Percentiles rank a stretch among this genome's conserved stretches.
Evolutionary conservation across 768 basidiomycete genomes (phyloP).

Genomic region (Tylopilus cervinicoccineus): DNA sequence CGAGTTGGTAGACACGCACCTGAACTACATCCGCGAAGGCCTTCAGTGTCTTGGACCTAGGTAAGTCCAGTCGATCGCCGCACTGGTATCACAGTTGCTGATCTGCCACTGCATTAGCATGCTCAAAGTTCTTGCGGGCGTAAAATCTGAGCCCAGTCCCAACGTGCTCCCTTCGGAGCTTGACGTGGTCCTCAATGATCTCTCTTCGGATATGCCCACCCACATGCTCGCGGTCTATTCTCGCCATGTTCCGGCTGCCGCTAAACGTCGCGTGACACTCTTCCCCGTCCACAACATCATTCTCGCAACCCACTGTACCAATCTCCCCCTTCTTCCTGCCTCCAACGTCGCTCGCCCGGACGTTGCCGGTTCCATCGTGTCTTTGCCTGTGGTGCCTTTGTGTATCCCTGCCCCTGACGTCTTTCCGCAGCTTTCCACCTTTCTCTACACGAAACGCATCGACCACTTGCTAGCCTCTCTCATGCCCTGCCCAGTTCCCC

Average conservation of each 20-base stretch:
- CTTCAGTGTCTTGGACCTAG: conserved; percentile 26
- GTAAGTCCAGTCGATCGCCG: conserved; percentile 8
- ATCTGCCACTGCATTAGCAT: conserved; percentile 21
- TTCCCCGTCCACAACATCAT: conserved; percentile 37
- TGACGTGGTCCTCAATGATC: conserved; percentile 21
- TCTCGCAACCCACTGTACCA: conserved; percentile 29
- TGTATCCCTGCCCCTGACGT: conserved; percentile 67
- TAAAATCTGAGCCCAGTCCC: conserved; percentile 17
- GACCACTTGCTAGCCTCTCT: conserved; percentile 56
- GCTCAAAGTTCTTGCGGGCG: conserved; percentile 29
- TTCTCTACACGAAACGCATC: conserved; percentile 66
- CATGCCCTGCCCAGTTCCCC: conserved; percentile 44
- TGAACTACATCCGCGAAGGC: conserved; percentile 27
- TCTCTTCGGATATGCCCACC: conserved; percentile 31
- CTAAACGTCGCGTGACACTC: conserved; percentile 32
- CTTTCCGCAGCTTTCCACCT: conserved; percentile 60
- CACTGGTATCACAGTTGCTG: neutral
- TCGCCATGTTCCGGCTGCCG: conserved; percentile 17
- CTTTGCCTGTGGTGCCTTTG: conserved; percentile 64
- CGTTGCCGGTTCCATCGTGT: conserved; percentile 16
- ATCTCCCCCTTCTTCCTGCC: conserved; percentile 22
- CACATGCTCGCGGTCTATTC: conserved; percentile 31
- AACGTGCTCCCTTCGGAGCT: conserved; percentile 30
- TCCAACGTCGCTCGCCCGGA: conserved; percentile 14
- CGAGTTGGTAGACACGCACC: conserved; percentile 21